Percentiles rank a stretch among this genome's conserved stretches.
Conservation (phyloP, 331 rosid species). For the Acacia concinna region DNA sequence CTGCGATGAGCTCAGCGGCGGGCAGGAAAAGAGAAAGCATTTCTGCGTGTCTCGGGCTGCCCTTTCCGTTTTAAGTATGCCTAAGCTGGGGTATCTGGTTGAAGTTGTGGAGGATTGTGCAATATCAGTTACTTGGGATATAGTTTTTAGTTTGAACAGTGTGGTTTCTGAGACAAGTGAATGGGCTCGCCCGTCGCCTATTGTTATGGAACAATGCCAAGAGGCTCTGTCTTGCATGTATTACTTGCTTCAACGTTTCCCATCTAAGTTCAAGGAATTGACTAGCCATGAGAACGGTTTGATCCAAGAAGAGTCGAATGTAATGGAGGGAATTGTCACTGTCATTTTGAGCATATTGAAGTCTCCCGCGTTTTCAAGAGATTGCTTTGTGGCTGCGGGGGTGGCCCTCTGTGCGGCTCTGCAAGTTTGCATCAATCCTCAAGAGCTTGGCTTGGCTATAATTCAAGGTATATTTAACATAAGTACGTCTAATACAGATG, state of each 20-base stretch:
- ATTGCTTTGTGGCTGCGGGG: conserved; percentile 92
- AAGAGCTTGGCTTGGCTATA: conserved; percentile 74
- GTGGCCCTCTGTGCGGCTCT: conserved; percentile 83
- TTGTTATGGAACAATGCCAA: conserved; percentile 95
- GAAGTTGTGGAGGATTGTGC: conserved; percentile 70
- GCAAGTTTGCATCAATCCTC: conserved; percentile 63
- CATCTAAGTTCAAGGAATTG: conserved; percentile 47
- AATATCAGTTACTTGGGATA: conserved; percentile 58
- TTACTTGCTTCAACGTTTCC: conserved; percentile 87
- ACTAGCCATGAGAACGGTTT: conserved; percentile 8
- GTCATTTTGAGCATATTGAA: conserved; percentile 65
- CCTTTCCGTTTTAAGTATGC: conserved; percentile 73
- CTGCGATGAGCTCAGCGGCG: conserved; percentile 42
- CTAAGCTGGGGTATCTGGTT: conserved; percentile 68
- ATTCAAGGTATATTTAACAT: conserved; percentile 58
- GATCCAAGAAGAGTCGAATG: conserved; percentile 28
- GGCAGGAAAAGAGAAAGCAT: conserved; percentile 36
- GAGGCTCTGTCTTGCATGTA: conserved; percentile 93
- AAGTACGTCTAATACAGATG: conserved; percentile 30
- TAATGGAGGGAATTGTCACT: conserved; percentile 51
- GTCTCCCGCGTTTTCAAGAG: conserved; percentile 77
- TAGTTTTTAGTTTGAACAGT: conserved; percentile 44
- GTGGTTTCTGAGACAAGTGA: conserved; percentile 60
- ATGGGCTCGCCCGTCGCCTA: conserved; percentile 75
- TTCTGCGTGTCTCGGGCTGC: conserved; percentile 82